Base-by-base conservation (phyloP, 495 filamentous ascomycete genomes). In the Penicillium desertorum region DNA sequence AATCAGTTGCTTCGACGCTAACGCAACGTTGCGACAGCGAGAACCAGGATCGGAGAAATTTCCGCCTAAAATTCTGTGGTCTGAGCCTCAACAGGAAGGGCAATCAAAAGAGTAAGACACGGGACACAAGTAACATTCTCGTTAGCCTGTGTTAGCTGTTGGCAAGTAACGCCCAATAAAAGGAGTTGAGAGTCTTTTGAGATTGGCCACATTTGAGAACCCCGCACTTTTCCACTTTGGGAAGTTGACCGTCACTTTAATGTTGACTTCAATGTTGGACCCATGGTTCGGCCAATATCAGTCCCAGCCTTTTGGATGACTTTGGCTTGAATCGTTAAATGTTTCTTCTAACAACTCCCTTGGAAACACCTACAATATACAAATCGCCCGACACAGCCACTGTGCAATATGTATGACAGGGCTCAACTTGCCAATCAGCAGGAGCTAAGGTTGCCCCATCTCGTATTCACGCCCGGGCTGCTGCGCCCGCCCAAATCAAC, bases 401-500 rank as follows among this genome's bases (percentile, higher is more conserved):
- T 25, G 43, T 7, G 42, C 46, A 34, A 32, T 29, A 58, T 64
- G 58, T 43, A 54, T 27, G n/a, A 12, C 29, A 29, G 34, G 8
- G 34, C 23, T 17, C 12, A 34, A 29, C 41, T 34, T 45, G 29
- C 62, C 64, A 61, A 61, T 64, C 51, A 54, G 25, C 45, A n/a
- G 51, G 19, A n/a, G 20, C 17, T 17, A 43, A 12, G 4, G 27
- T 23, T 36, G 53, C 54, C 63, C 54, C 23, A 9, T 50, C 61
- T 64, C 64, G 64, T 66, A 64, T 66, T 43, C 36, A 36, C 43
- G 61, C 61, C 63, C 57, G 42, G 45, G 29, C 39, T 39, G 23
- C 42, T 52, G 57, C 56, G 42, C 43, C 30, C 39, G 41, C 41
- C 46, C 60, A 25, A 20, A n/a, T 43, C 30, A 37, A 22, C 19